Percentiles rank a stretch among this genome's conserved stretches.
These are phyloP conservation scores for Trichoderma parareesei DNA, from an alignment of 495 filamentous ascomycete species.

Conservation along the genomic window DNA sequence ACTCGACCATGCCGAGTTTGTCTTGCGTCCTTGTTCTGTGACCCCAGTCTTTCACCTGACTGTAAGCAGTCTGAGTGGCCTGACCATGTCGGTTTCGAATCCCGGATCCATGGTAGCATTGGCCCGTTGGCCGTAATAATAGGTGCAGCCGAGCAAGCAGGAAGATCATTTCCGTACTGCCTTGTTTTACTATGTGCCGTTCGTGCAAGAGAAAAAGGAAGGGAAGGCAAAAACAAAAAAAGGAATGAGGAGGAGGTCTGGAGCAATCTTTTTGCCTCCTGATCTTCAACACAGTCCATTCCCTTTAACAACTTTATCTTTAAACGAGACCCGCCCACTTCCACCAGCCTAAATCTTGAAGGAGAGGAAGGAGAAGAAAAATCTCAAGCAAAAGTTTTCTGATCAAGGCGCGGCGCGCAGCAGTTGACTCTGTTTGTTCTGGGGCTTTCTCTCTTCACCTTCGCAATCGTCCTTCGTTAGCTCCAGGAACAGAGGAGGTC, in stretches of 20 bases:
- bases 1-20: too few species aligned
- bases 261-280: not conserved
- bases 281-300: not conserved
- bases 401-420: not conserved
- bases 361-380: not conserved
- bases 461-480: too few species aligned
- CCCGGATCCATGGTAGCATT: not conserved
- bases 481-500: too few species aligned
- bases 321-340: not conserved
- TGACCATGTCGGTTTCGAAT: not conserved
- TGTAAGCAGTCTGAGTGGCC: not conserved
- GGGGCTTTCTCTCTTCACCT: not conserved
- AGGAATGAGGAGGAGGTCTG: not conserved
- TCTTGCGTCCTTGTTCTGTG: too few species aligned
- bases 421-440: not conserved
- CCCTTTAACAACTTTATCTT: slow-evolving; percentile 3
- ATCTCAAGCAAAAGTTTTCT: not conserved
- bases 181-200: too few species aligned
- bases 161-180: not conserved
- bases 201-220: too few species aligned
- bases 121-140: not conserved
- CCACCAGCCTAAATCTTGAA: not conserved
- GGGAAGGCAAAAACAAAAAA: too few species aligned
- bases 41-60: too few species aligned
- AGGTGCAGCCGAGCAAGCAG: not conserved